Evolutionary conservation across 2,329 filamentous ascomycete genomes (phyloP).

Genomic region (Camptophora hylomeconis): DNA sequence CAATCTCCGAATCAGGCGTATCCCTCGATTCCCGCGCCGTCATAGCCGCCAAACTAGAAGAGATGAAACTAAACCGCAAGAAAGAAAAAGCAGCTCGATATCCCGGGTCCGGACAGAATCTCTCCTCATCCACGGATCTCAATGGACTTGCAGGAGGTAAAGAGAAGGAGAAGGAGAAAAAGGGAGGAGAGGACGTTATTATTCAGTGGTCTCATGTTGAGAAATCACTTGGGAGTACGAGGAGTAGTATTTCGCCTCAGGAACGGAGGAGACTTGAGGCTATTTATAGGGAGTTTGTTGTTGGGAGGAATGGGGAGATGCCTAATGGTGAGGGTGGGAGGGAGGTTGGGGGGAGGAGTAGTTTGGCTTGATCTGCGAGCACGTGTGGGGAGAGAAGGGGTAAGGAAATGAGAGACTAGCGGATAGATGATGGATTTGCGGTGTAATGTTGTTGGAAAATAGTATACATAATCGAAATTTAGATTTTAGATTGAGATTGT

Average conservation of each 20-base stretch:
- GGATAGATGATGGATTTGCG: too few species aligned
- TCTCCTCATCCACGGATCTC: slow-evolving; percentile 14
- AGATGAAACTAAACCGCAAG: slow-evolving; percentile 55
- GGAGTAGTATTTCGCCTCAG: slow-evolving; percentile 67
- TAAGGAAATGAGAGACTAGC: too few species aligned
- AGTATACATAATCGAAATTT: too few species aligned
- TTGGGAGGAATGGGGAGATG: slow-evolving; percentile 88
- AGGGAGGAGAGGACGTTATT: slow-evolving; percentile 51
- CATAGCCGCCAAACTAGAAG: slow-evolving; percentile 68
- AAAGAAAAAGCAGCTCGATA: slow-evolving; percentile 14
- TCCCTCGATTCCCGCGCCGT: slow-evolving; percentile 63
- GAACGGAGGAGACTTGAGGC: slow-evolving; percentile 61
- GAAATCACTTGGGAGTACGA: slow-evolving; percentile 61
- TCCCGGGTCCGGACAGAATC: slow-evolving; percentile 1
- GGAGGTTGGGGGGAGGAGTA: slow-evolving; percentile 84
- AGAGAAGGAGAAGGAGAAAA: slow-evolving; percentile 19
- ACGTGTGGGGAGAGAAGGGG: too few species aligned
- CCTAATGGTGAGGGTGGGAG: slow-evolving; percentile 80
- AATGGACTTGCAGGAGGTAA: slow-evolving; percentile 9
- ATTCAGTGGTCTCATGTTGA: slow-evolving; percentile 76
- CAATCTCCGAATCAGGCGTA: slow-evolving; percentile 30
- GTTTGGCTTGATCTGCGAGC: too few species aligned
- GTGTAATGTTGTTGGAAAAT: too few species aligned
- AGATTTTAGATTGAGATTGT: too few species aligned
- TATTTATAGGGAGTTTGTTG: slow-evolving; percentile 89